Evolutionary conservation across 805 yeast species (phyloP), one percentile per base, ranked within the genome.

Genomic region (Zygosaccharomyces bailii): DNA sequence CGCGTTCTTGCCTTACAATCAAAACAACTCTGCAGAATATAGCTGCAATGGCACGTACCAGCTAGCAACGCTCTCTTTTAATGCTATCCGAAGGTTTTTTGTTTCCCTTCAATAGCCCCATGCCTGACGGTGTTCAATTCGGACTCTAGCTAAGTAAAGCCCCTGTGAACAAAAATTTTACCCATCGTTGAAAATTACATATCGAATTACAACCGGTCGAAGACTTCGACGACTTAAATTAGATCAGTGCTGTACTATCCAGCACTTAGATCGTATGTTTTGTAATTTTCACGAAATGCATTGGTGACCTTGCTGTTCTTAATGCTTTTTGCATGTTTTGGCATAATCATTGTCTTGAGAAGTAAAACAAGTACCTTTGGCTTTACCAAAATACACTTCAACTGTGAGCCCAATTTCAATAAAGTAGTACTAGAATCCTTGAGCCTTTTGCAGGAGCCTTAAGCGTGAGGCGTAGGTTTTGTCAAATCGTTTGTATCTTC

Each of bases 1-100:
- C 19, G 39, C 7, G 40, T 37, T 37, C 18, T 23, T 37, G 30
- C 20, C 20, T 25, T 21, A 25, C 27, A 13, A 36, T 25, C 14
- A 34, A 29, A 42, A 14, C 18, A 24, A 24, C 39, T 13, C 32
- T 25, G 30, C 42, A 27, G 33, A 25, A 37, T 37, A 19, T 17
- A 25, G 19, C 40, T 21, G 30, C 40, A 37, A 37, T 39, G 43
- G 39, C 33, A 47, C 50, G 39, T 47, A 47, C 47, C 47, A 40
- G 44, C 47, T 27, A 42, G 21, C 32, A 17, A 37, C 33, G 32
- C 40, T 37, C 40, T 37, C 32, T 37, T 37, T 16, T 37, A 33
- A 21, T 32, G n/a, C n/a, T n/a, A n/a, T n/a, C n/a, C n/a, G n/a
- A n/a, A n/a, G n/a, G n/a, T n/a, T n/a, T n/a, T n/a, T n/a, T n/a